These are phyloP conservation scores for Apophysomyces elegans DNA, from an alignment of 371 early-diverging fungal species.

Conservation along the genomic window DNA sequence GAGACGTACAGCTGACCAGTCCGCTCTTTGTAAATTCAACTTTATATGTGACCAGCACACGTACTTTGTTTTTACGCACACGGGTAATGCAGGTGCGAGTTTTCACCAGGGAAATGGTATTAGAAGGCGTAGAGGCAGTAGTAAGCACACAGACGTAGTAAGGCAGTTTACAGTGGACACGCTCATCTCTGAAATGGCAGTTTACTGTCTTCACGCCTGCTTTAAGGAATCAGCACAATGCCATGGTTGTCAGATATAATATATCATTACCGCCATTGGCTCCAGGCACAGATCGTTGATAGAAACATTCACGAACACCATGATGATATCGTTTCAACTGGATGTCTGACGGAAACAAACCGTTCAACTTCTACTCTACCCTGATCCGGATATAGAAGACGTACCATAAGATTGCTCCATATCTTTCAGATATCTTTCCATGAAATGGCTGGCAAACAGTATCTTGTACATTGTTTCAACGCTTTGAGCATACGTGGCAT, in stretches of 20 bases:
- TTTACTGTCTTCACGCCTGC: not conserved
- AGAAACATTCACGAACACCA: constrained; percentile 2
- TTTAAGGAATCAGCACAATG: not conserved
- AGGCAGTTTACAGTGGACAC: not conserved
- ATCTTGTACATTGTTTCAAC: constrained; percentile 10
- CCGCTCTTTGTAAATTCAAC: constrained; percentile 69
- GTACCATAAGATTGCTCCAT: constrained; percentile 16
- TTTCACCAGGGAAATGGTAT: constrained; percentile 82
- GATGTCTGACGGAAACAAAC: not conserved
- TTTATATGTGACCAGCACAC: constrained; percentile 66
- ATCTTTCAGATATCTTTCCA: constrained; percentile 10
- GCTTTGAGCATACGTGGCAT: constrained; percentile 8
- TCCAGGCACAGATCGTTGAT: not conserved
- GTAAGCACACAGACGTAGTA: constrained; percentile 57
- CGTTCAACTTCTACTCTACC: not conserved
- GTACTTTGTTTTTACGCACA: constrained; percentile 61
- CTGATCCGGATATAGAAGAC: not conserved
- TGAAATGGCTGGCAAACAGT: constrained; percentile 13
- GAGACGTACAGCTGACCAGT: constrained; percentile 3
- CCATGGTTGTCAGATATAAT: not conserved
- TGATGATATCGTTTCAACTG: not conserved
- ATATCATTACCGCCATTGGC: not conserved
- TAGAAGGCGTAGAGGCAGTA: constrained; percentile 76
- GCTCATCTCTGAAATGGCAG: not conserved
- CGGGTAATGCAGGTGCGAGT: constrained; percentile 83